Percentiles rank a stretch among this genome's conserved stretches.
Evolutionary conservation across 345 rosid species (phyloP).

Genomic region (Anastatica hierochuntica): DNA sequence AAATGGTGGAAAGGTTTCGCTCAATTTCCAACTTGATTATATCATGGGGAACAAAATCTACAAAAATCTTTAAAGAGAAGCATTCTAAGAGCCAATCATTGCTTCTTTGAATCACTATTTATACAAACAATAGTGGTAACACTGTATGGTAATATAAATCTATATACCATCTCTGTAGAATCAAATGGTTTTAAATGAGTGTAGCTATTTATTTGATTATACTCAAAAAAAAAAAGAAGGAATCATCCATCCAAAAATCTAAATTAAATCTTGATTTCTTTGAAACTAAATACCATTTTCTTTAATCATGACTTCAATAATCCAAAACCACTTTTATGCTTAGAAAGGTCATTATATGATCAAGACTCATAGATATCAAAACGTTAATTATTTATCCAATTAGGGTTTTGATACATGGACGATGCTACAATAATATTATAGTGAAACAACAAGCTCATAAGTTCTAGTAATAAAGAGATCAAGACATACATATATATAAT

Average conservation of each 20-base stretch:
- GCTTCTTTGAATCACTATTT: slow-evolving; percentile 12
- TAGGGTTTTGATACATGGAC: slow-evolving; percentile 16
- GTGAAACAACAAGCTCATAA: neutral
- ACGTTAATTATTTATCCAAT: neutral
- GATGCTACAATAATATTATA: neutral
- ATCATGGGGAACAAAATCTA: slow-evolving; percentile 25
- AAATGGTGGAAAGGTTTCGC: slow-evolving; percentile 1
- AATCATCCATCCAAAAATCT: no score
- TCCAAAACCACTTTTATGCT: no score
- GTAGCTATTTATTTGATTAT: no score
- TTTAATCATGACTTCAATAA: no score
- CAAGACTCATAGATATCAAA: neutral
- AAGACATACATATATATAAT: slow-evolving; percentile 1
- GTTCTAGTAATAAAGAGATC: neutral
- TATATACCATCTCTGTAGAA: no score
- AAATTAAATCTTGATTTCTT: no score
- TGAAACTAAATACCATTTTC: no score
- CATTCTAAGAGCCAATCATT: slow-evolving; percentile 26
- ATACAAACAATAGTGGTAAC: neutral
- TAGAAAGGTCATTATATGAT: no score
- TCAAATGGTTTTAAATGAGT: no score
- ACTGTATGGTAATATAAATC: no score
- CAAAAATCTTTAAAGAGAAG: slow-evolving; percentile 22
- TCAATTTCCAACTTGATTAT: slow-evolving; percentile 16
- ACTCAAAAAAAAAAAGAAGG: no score